Base-by-base conservation (phyloP, 257 asterid species). In the Ocimum tenuiflorum region DNA sequence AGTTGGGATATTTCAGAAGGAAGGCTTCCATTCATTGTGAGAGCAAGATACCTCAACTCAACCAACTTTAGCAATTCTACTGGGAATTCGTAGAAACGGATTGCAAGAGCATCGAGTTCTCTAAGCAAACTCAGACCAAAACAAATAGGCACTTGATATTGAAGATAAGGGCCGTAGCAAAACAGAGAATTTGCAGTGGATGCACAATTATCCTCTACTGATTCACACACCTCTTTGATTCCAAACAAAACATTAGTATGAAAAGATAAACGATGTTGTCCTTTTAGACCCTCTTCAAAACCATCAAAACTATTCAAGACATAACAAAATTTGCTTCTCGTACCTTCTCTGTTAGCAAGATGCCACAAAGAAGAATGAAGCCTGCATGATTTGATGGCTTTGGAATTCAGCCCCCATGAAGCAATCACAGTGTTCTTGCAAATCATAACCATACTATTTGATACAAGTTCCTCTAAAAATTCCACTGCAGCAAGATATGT, bases 11-110 rank as follows among this genome's bases (percentile, higher is more conserved):
- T 47, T n/a, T 29, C 6, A 47, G 29, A 8, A 2, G 69, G 48
- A 35, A 63, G 17, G 7, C n/a, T 20, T 29, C 29, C 54, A 5
- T 60, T 0, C n/a, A 42, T 11, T 11, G 18, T 42, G 47, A 42
- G 47, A 17, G 47, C 15, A 42, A 42, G 63, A 24, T 74, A 63
- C 58, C 31, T 42, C 9, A 69, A 41, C 22, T 58, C 29, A 15
- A 51, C 17, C 24, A 65, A 12, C 7, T 11, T 2, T 10, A 39
- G 45, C 3, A 39, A 13, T 18, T 65, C 50, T 2, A 4, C 4
- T 0, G 71, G 71, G 17, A 65, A 65, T 27, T 65, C 53, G 43
- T n/a, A n/a, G n/a, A n/a, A n/a, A n/a, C n/a, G n/a, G n/a, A n/a
- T n/a, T n/a, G n/a, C n/a, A n/a, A n/a, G 51, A 38, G 24, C 63